Percentiles rank a stretch among this genome's conserved stretches.
Evolutionary conservation across 345 rosid species (phyloP).

Genomic region (Populus tremula): DNA sequence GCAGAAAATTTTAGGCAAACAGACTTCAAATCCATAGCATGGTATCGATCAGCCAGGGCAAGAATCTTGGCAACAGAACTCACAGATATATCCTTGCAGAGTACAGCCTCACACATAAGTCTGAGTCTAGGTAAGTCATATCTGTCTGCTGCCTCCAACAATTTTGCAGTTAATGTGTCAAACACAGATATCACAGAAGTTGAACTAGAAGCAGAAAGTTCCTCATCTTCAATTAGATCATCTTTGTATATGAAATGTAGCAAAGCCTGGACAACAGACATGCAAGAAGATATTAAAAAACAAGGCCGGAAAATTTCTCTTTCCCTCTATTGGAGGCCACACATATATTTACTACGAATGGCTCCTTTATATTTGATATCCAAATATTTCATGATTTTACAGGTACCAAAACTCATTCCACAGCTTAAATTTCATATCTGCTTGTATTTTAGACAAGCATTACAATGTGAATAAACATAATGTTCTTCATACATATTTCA

Average conservation of each 20-base stretch:
- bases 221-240: slow-evolving; percentile 65
- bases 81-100: slow-evolving; percentile 82
- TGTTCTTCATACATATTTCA: no score
- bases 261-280: slow-evolving; percentile 57
- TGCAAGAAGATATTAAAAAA: slow-evolving; percentile 19
- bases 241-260: slow-evolving; percentile 78
- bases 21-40: slow-evolving; percentile 73
- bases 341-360: no score
- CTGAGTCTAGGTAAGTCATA: slow-evolving; percentile 77
- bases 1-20: slow-evolving; percentile 88
- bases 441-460: neutral
- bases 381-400: neutral
- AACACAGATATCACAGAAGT: slow-evolving; percentile 46
- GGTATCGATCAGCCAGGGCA: slow-evolving; percentile 74
- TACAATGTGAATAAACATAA: no score
- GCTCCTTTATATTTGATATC: neutral
- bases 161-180: slow-evolving; percentile 64
- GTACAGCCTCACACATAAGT: slow-evolving; percentile 78
- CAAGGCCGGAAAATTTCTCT: neutral
- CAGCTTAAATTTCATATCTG: neutral
- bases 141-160: slow-evolving; percentile 83
- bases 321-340: neutral
- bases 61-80: slow-evolving; percentile 67
- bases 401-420: neutral
- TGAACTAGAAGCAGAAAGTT: slow-evolving; percentile 47